Base-by-base conservation (phyloP, 192 early-diverging fungal species). In the Dissophora globulifera region DNA sequence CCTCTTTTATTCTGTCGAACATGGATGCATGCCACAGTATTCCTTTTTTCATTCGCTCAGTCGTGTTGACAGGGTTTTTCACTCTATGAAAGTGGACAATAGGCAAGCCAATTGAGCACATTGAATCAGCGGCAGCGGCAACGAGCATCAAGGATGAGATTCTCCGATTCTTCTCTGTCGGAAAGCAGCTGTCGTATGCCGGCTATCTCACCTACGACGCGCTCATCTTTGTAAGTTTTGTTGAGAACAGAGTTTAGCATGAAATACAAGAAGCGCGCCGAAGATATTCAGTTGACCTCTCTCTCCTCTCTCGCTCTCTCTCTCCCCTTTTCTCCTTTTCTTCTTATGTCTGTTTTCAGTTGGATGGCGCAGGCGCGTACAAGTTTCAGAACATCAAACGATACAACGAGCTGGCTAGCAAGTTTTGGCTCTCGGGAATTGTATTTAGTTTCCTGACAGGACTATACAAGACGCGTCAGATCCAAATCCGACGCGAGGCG, bases 381-480 rank as follows among this genome's bases (percentile, higher is more conserved):
- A 89, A 85, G 67, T 83, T 89, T 33, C 47, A 75, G 12, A 84
- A 86, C 54, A 87, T 89, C 52, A 88, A 91, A 59, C 79, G 82
- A n/a, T 85, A 92, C 67, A 78, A 57, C 22, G 69, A 83, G 25
- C 65, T 84, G 25, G 87, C 88, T 30, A 63, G 74, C 74, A 89
- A 87, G 68, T 89, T 85, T 64, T 94, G 93, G 93, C 58, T 92
- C 17, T 58, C 78, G 13, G 90, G 85, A 41, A 68, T 94, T 50
- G 45, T 82, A 5, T 85, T 84, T 33, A 88, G 89, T 15, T 65
- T 92, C 58, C 8, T 89, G 20, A 66, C 82, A 3, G 83, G 88
- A 40, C 26, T 91, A 22, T 90, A 94, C 82, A 87, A 89, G 63
- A 79, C 92, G 16, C 81, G 83, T n/a, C 65, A 85, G 53, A 79